Conservation (phyloP, 163 green algal genomes). For the Smithsoniella earleae region DNA sequence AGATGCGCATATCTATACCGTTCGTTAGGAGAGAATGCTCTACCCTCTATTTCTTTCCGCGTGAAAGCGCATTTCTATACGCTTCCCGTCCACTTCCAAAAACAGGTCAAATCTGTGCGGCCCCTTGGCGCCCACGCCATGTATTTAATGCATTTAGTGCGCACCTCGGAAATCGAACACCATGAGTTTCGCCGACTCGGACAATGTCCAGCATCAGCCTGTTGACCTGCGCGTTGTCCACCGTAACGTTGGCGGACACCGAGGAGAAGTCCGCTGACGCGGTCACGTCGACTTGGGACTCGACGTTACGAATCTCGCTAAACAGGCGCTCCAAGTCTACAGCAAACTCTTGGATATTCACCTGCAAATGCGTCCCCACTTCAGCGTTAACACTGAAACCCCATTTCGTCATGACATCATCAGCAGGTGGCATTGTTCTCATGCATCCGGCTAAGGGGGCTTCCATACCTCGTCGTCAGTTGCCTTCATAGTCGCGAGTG, state of each 20-base stretch:
- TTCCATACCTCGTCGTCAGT: slow-evolving; percentile 43
- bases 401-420: too few relatives aligned
- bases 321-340: slow-evolving; percentile 74
- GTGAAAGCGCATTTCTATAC: too few relatives aligned
- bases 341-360: slow-evolving; percentile 56
- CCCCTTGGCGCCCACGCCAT: too few relatives aligned
- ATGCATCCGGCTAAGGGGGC: too few relatives aligned
- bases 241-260: slow-evolving; percentile 56
- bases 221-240: slow-evolving; percentile 86
- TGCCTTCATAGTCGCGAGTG: slow-evolving; percentile 73
- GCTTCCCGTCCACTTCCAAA: too few relatives aligned
- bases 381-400: too few relatives aligned
- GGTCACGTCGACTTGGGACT: slow-evolving; percentile 42
- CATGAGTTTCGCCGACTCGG: slow-evolving; percentile 74
- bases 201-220: slow-evolving; percentile 78
- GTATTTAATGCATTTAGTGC: neutral
- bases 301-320: slow-evolving; percentile 41
- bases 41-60: too few relatives aligned
- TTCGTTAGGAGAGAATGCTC: too few relatives aligned
- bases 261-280: slow-evolving; percentile 10
- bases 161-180: slow-evolving; percentile 63
- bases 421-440: too few relatives aligned
- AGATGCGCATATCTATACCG: too few relatives aligned
- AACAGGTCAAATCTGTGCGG: too few relatives aligned
- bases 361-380: too few relatives aligned